phyloP scores from a whole-genome alignment of 176 grass and related monocot genomes.

The Carex littledalei region DNA sequence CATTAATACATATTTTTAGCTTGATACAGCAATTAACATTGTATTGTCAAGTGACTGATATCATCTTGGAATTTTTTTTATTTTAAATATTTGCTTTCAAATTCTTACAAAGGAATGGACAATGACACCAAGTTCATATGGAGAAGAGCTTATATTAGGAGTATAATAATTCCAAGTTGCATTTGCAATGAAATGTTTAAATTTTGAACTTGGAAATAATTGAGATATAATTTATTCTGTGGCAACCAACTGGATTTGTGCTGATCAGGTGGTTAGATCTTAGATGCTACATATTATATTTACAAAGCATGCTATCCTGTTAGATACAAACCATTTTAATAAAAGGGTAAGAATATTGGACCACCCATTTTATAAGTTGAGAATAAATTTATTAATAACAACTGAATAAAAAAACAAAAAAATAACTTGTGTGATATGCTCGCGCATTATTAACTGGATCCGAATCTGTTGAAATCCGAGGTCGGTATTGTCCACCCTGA shows the following conservation, averaged over 20 bases:
- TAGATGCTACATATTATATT: conserved; percentile 4
- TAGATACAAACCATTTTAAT: neutral
- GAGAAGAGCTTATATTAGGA: neutral
- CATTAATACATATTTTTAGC: neutral
- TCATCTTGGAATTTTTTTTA: neutral
- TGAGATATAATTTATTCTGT: neutral
- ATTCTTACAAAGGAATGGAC: neutral
- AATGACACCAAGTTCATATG: neutral
- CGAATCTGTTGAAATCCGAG: too few relatives aligned
- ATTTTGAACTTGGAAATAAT: too few relatives aligned
- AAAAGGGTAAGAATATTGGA: neutral
- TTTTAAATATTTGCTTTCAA: neutral
- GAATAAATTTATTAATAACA: neutral
- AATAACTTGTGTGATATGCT: neutral
- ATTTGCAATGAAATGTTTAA: too few relatives aligned
- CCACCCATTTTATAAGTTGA: neutral
- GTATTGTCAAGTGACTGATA: neutral
- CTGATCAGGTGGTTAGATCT: neutral
- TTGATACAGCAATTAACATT: neutral
- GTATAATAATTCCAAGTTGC: neutral
- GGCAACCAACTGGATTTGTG: too few relatives aligned
- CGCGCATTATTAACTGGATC: neutral
- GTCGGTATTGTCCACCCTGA: too few relatives aligned
- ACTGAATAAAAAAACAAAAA: neutral
- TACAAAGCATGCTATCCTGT: neutral